Conservation (phyloP, 2,329 filamentous ascomycete species). For the Colletotrichum sp. region DNA sequence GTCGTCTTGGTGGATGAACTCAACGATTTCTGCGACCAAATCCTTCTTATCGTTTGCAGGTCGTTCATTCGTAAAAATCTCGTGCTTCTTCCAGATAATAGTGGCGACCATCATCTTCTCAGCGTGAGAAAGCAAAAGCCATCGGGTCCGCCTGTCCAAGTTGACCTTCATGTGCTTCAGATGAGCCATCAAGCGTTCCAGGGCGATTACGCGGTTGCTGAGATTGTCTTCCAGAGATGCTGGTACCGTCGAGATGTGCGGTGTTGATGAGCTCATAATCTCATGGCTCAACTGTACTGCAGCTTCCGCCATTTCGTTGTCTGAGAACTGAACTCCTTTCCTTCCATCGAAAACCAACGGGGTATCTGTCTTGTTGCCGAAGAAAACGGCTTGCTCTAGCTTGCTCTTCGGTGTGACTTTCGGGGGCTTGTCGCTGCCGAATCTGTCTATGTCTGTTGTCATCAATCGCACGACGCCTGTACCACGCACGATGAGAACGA, state of each 20-base stretch:
- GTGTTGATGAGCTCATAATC: slow-evolving; percentile 78
- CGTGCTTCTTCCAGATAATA: slow-evolving; percentile 81
- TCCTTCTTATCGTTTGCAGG: slow-evolving; percentile 68
- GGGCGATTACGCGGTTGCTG: slow-evolving; percentile 71
- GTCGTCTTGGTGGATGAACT: slow-evolving; percentile 76
- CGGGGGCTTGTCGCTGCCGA: slow-evolving; percentile 62
- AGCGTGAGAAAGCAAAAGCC: slow-evolving; percentile 85
- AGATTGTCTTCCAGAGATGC: slow-evolving; percentile 85
- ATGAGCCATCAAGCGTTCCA: slow-evolving; percentile 77
- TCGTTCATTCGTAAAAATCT: slow-evolving; percentile 67
- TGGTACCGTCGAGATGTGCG: slow-evolving; percentile 74
- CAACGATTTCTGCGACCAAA: slow-evolving; percentile 75
- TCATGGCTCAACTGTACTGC: slow-evolving; percentile 81
- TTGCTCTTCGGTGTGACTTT: slow-evolving; percentile 83
- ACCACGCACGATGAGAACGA: slow-evolving; percentile 67
- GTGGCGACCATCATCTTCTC: slow-evolving; percentile 87
- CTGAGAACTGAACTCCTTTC: slow-evolving; percentile 68
- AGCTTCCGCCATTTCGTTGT: slow-evolving; percentile 75
- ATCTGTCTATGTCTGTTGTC: slow-evolving; percentile 63
- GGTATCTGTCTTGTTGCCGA: slow-evolving; percentile 80
- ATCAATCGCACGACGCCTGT: slow-evolving; percentile 66
- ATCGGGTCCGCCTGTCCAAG: slow-evolving; percentile 72
- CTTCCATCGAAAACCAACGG: slow-evolving; percentile 84
- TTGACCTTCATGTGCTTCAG: slow-evolving; percentile 69
- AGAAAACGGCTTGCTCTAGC: slow-evolving; percentile 94